Conservation (phyloP, 257 asterid species). For the Capsicum baccatum region DNA sequence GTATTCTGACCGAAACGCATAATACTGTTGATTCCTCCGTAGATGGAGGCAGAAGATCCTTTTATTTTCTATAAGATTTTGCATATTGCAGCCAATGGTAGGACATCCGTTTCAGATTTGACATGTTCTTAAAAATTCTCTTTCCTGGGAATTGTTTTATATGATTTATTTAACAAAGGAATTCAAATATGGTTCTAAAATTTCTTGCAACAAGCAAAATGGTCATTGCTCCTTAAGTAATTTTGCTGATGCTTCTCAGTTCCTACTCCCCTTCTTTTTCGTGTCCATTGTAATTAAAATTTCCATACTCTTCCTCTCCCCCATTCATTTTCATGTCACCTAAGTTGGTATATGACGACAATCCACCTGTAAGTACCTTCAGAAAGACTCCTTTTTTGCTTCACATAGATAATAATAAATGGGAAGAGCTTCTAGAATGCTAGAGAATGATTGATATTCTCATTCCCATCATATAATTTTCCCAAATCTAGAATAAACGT, state of each 20-base stretch:
- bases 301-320: background rate
- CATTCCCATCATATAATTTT: background rate
- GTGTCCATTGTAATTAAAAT: background rate
- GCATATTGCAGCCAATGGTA: background rate
- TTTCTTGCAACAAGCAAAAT: background rate
- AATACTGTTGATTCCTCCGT: background rate
- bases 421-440: background rate
- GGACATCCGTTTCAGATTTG: slow-evolving; percentile 4
- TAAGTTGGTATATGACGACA: background rate
- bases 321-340: slow-evolving; percentile 14
- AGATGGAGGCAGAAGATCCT: background rate
- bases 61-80: background rate
- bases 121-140: background rate
- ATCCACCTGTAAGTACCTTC: slow-evolving; percentile 9
- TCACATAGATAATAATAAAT: background rate
- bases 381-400: slow-evolving; percentile 1
- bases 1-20: background rate
- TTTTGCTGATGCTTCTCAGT: background rate
- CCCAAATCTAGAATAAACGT: background rate
- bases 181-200: slow-evolving; percentile 11
- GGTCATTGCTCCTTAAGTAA: background rate
- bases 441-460: background rate
- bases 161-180: background rate
- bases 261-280: background rate
- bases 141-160: background rate